Conservation (phyloP, 768 basidiomycete species). For the Sutorius australiensis region DNA sequence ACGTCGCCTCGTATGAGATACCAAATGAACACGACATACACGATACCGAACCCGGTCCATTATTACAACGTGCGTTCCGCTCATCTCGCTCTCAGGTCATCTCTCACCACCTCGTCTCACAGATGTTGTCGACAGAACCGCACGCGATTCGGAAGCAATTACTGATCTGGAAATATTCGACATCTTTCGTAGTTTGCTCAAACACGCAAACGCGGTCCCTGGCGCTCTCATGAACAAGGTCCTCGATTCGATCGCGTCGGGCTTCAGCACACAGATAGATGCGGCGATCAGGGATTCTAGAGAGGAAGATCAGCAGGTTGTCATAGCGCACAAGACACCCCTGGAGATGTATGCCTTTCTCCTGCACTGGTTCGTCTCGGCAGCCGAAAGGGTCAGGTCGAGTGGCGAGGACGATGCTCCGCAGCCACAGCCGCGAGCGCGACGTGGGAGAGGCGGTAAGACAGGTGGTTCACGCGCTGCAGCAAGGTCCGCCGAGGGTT, state of each 20-base stretch:
- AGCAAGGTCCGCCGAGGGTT: constrained; percentile 44
- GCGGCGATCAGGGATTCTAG: constrained; percentile 66
- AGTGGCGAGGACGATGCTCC: constrained; percentile 45
- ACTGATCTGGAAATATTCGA: constrained; percentile 69
- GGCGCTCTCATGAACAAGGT: constrained; percentile 75
- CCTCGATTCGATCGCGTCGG: constrained; percentile 81
- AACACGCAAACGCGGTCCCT: constrained; percentile 60
- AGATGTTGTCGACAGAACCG: constrained; percentile 82
- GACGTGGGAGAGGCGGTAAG: constrained; percentile 61
- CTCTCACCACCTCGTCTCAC: constrained; percentile 14
- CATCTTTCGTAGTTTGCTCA: constrained; percentile 77
- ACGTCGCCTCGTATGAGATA: constrained; percentile 61
- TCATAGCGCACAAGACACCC: constrained; percentile 61
- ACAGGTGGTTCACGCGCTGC: constrained; percentile 38
- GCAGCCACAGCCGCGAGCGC: constrained; percentile 44
- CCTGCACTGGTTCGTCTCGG: constrained; percentile 84
- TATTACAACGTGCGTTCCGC: constrained; percentile 54
- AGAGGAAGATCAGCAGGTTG: constrained; percentile 59
- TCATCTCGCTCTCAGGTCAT: not conserved
- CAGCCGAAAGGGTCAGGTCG: constrained; percentile 72
- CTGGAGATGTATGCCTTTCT: constrained; percentile 93
- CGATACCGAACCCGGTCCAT: constrained; percentile 47
- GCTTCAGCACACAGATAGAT: constrained; percentile 69
- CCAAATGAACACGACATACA: constrained; percentile 62
- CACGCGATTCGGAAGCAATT: constrained; percentile 72